Conservation (phyloP, 2,329 filamentous ascomycete genomes). For the Pseudocercospora musae region DNA sequence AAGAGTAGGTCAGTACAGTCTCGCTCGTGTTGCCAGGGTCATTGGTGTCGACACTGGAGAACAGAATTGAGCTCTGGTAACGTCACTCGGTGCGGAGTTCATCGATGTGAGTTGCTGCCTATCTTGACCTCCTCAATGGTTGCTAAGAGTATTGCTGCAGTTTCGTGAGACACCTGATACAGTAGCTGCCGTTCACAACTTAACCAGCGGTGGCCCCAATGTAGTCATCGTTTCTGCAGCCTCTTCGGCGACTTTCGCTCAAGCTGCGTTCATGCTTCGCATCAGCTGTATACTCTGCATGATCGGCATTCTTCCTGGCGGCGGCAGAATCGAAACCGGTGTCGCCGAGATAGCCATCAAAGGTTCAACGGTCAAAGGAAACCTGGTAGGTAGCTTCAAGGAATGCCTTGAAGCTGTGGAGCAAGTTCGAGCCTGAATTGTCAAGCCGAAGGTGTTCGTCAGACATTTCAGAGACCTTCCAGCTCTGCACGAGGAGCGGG, state of each 20-base stretch:
- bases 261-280: slow-evolving; percentile 45
- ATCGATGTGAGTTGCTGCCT: slow-evolving; percentile 33
- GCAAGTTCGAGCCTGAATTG: slow-evolving; percentile 40
- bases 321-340: slow-evolving; percentile 40
- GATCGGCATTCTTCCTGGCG: slow-evolving; percentile 44
- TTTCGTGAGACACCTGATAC: not conserved
- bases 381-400: slow-evolving; percentile 45
- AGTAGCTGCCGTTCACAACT: not conserved
- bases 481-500: slow-evolving; percentile 44
- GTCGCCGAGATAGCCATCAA: slow-evolving; percentile 47
- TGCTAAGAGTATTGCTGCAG: not conserved
- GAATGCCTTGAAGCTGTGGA: slow-evolving; percentile 49
- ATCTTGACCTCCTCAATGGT: not conserved
- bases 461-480: slow-evolving; percentile 44
- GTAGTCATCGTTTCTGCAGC: slow-evolving; percentile 45
- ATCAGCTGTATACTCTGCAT: slow-evolving; percentile 45
- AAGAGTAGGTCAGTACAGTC: slow-evolving; percentile 42
- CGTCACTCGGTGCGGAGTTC: slow-evolving; percentile 41
- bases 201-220: slow-evolving; percentile 37
- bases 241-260: slow-evolving; percentile 41
- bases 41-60: slow-evolving; percentile 43
- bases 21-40: slow-evolving; percentile 41
- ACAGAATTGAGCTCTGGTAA: slow-evolving; percentile 40
- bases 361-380: slow-evolving; percentile 43
- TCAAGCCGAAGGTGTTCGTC: slow-evolving; percentile 43